Percentiles rank a stretch among this genome's conserved stretches.
These are phyloP conservation scores for Sarcomyxa edulis DNA, from an alignment of 768 basidiomycete genomes.

Conservation along the genomic window DNA sequence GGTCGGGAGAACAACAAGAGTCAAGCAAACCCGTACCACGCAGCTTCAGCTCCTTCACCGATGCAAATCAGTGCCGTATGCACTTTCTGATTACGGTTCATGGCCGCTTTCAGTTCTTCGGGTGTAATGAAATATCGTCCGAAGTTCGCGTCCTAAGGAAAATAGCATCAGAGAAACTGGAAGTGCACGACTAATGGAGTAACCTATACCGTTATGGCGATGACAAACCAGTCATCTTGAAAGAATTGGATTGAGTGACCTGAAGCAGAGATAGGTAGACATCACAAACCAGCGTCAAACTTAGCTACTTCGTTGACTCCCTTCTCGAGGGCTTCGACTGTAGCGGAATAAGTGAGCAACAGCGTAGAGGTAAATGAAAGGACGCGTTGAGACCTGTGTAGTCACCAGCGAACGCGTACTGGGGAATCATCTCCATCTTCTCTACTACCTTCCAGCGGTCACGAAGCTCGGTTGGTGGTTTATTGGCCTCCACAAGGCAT, in stretches of 20 bases:
- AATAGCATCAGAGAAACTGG: slow-evolving; percentile 1
- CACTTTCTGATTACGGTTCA: slow-evolving; percentile 59
- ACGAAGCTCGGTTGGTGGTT: slow-evolving; percentile 45
- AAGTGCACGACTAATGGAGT: not conserved
- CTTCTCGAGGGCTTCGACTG: slow-evolving; percentile 62
- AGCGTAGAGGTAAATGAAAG: not conserved
- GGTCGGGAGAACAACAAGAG: not conserved
- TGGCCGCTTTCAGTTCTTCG: slow-evolving; percentile 50
- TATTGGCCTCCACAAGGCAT: slow-evolving; percentile 40
- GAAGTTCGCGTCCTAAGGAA: slow-evolving; percentile 57
- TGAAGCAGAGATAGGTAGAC: not conserved
- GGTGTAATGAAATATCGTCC: slow-evolving; percentile 55
- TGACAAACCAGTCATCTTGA: slow-evolving; percentile 66
- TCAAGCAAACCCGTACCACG: slow-evolving; percentile 39
- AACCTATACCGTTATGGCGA: slow-evolving; percentile 56
- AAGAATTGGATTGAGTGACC: not conserved
- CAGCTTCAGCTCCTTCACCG: slow-evolving; percentile 60
- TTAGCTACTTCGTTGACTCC: slow-evolving; percentile 56
- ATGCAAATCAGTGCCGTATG: slow-evolving; percentile 66
- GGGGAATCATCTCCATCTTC: slow-evolving; percentile 65
- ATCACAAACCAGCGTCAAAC: slow-evolving; percentile 49
- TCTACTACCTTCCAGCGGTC: slow-evolving; percentile 65
- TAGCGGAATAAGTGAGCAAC: slow-evolving; percentile 3
- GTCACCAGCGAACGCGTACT: slow-evolving; percentile 67
- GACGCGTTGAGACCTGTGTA: slow-evolving; percentile 43